Percentiles rank a stretch among this genome's conserved stretches.
Conservation (phyloP, 805 yeast genomes). For the Saturnispora besseyi region DNA sequence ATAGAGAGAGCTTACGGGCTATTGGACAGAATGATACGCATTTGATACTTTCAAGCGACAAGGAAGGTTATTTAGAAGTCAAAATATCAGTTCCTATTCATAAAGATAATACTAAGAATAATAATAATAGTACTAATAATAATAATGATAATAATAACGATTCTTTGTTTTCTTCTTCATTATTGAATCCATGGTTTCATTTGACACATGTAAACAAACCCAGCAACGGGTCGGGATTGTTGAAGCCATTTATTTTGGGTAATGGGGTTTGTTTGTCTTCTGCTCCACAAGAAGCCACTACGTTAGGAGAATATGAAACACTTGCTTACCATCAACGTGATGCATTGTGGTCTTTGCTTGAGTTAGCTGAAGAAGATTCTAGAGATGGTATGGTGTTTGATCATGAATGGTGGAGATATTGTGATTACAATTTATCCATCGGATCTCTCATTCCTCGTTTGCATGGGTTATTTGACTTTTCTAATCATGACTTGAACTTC, state of each 20-base stretch:
- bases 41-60: neutral
- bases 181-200: neutral
- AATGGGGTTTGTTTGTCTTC: slow-evolving; percentile 1
- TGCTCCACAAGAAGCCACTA: slow-evolving; percentile 24
- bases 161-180: too few relatives aligned
- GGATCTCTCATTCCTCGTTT: neutral
- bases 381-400: slow-evolving; percentile 16
- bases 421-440: neutral
- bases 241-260: neutral
- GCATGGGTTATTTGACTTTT: neutral
- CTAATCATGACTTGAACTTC: slow-evolving; percentile 1
- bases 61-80: neutral
- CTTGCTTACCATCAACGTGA: slow-evolving; percentile 13
- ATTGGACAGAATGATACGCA: neutral
- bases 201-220: neutral
- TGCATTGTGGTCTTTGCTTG: slow-evolving; percentile 7
- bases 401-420: slow-evolving; percentile 23
- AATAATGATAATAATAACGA: too few relatives aligned
- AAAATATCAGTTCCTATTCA: neutral
- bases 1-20: neutral
- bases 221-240: neutral
- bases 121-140: too few relatives aligned
- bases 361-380: neutral
- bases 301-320: slow-evolving; percentile 17
- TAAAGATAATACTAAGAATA: too few relatives aligned